A percentile compares a stretch with the other conserved stretches of the same genome.
phyloP scores from a whole-genome alignment of 768 basidiomycete genomes.

The Suillus variegatus region DNA sequence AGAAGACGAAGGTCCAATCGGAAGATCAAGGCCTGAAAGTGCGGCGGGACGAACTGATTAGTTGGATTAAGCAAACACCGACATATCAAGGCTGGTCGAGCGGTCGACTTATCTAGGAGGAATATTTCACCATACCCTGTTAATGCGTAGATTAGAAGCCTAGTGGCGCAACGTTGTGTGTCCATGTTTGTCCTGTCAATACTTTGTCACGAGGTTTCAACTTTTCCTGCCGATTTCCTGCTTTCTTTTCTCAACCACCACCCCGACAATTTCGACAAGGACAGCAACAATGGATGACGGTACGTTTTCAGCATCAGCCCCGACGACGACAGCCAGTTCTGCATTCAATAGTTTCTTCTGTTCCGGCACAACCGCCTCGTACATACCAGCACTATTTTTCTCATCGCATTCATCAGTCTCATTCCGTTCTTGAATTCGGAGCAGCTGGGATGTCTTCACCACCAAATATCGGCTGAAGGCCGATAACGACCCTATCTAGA shows the following conservation, averaged over 20 bases:
- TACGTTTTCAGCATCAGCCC: conserved; percentile 81
- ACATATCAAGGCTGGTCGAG: conserved; percentile 34
- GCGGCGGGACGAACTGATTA: conserved; percentile 57
- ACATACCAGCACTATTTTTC: conserved; percentile 33
- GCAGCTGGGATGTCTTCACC: conserved; percentile 5
- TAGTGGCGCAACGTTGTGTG: conserved; percentile 8
- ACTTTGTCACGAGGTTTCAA: conserved; percentile 9
- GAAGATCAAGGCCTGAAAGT: conserved; percentile 69
- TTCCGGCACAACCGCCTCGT: conserved; percentile 34
- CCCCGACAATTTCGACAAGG: conserved; percentile 26
- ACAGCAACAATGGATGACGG: conserved; percentile 61
- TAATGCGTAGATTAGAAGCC: conserved; percentile 9
- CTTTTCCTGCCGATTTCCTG: background rate
- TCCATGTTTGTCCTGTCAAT: conserved; percentile 8
- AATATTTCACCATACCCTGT: background rate
- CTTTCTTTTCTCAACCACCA: conserved; percentile 22
- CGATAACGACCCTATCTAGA: conserved; percentile 10
- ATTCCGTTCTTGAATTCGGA: conserved; percentile 2
- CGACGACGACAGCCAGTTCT: conserved; percentile 60
- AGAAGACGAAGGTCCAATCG: conserved; percentile 62
- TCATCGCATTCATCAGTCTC: conserved; percentile 9
- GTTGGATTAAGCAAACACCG: conserved; percentile 55
- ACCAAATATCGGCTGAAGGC: conserved; percentile 32
- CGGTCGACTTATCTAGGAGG: conserved; percentile 27
- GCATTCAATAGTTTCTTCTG: conserved; percentile 43